phyloP scores from a whole-genome alignment of 345 rosid genomes.

The Chamaenerion angustifolium region DNA sequence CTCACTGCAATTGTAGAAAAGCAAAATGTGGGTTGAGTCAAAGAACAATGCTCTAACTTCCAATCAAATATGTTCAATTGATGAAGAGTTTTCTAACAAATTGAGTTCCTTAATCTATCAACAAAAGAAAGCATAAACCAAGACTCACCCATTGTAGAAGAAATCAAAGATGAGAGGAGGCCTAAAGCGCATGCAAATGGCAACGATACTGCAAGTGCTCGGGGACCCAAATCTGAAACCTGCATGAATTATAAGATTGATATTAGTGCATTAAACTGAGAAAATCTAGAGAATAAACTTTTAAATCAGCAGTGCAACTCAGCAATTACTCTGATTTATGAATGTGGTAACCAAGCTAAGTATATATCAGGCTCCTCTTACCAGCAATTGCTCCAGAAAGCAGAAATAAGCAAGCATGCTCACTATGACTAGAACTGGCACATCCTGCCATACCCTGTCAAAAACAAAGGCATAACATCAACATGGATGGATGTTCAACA shows the following conservation, averaged over 20 bases:
- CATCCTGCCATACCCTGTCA: slow-evolving; percentile 40
- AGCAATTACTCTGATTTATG: too few relatives aligned
- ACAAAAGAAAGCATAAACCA: slow-evolving; percentile 1
- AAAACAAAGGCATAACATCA: background rate
- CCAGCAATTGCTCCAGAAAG: slow-evolving; percentile 54
- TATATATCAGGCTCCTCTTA: slow-evolving; percentile 2
- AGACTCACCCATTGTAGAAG: slow-evolving; percentile 36
- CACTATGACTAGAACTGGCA: slow-evolving; percentile 46
- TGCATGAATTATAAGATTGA: slow-evolving; percentile 6
- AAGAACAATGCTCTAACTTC: too few relatives aligned
- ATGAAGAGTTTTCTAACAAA: too few relatives aligned
- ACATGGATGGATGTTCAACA: too few relatives aligned
- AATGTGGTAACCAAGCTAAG: background rate
- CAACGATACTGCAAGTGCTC: slow-evolving; percentile 34
- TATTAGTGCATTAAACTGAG: too few relatives aligned
- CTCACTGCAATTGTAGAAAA: slow-evolving; percentile 27
- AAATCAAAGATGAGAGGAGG: slow-evolving; percentile 38
- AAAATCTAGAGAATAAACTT: too few relatives aligned
- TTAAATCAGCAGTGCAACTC: too few relatives aligned
- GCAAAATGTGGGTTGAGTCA: background rate
- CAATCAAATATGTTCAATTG: background rate
- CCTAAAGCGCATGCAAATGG: slow-evolving; percentile 39
- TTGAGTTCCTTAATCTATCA: slow-evolving; percentile 14
- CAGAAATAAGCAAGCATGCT: slow-evolving; percentile 64
- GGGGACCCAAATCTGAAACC: slow-evolving; percentile 31